Percentiles rank a stretch among this genome's conserved stretches.
phyloP scores from a whole-genome alignment of 352 stramenopile species.

The Pythium coloratum region DNA sequence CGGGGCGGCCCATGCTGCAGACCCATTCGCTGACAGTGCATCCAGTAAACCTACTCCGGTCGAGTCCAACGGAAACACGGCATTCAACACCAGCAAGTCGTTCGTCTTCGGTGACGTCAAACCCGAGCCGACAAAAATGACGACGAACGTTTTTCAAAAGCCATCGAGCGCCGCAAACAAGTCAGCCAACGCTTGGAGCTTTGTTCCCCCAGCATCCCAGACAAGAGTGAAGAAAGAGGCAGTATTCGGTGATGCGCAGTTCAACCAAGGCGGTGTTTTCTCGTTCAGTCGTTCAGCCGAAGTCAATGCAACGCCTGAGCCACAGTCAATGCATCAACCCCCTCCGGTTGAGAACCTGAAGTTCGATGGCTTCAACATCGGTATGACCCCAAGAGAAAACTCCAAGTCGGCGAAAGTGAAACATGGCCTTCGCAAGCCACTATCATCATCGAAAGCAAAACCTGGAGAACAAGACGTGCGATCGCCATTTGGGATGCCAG shows the following conservation, averaged over 20 bases:
- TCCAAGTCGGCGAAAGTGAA: neutral
- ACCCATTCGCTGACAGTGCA: neutral
- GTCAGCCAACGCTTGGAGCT: neutral
- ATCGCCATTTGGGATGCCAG: conserved; percentile 8
- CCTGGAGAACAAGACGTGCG: neutral
- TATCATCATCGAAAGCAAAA: conserved; percentile 1
- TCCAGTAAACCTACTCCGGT: neutral
- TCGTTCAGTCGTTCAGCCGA: conserved; percentile 2
- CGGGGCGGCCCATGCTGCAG: neutral
- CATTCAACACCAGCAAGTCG: neutral
- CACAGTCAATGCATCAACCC: conserved; percentile 12
- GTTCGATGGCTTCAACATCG: conserved; percentile 33
- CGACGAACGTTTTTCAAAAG: conserved; percentile 27
- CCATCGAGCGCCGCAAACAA: neutral
- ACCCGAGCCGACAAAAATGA: conserved; percentile 7
- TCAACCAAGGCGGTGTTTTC: conserved; percentile 14
- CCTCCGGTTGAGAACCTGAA: conserved; percentile 28
- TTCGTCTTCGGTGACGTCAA: conserved; percentile 6
- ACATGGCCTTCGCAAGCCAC: neutral
- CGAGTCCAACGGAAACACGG: neutral
- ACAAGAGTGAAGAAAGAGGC: neutral
- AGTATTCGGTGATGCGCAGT: neutral
- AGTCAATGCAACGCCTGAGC: conserved; percentile 1
- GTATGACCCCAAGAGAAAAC: neutral
- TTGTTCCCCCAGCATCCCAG: neutral